Conservation (phyloP, 805 yeast genomes). For the Kodamaea sagamina region DNA sequence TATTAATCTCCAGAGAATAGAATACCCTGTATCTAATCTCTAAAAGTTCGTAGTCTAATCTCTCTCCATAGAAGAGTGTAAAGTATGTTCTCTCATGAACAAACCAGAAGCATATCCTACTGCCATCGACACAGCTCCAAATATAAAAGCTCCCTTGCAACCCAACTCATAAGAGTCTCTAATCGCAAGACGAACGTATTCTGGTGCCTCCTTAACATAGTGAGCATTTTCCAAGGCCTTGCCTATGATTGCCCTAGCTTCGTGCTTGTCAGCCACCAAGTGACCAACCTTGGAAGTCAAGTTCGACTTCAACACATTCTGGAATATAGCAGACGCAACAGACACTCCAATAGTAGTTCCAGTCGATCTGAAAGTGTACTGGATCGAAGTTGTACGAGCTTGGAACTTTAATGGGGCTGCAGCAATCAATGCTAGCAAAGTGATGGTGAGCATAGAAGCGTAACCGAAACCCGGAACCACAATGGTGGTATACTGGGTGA, state of each 20-base stretch:
- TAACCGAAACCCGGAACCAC: slow-evolving; percentile 65
- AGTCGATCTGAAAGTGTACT: slow-evolving; percentile 82
- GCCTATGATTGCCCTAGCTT: slow-evolving; percentile 47
- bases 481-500: slow-evolving; percentile 46
- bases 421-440: slow-evolving; percentile 73
- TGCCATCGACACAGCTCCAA: slow-evolving; percentile 43
- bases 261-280: slow-evolving; percentile 30
- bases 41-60: slow-evolving; percentile 15
- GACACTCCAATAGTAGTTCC: slow-evolving; percentile 87
- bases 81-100: slow-evolving; percentile 57
- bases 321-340: slow-evolving; percentile 66
- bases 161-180: slow-evolving; percentile 53
- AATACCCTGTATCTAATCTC: not conserved
- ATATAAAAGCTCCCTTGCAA: slow-evolving; percentile 54
- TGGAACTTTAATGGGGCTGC: slow-evolving; percentile 69
- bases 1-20: not conserved
- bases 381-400: slow-evolving; percentile 87
- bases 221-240: slow-evolving; percentile 59
- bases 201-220: slow-evolving; percentile 56
- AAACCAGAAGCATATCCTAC: slow-evolving; percentile 45
- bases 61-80: slow-evolving; percentile 55
- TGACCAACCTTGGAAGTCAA: slow-evolving; percentile 18
- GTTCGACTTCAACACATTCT: slow-evolving; percentile 40
- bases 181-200: slow-evolving; percentile 48
- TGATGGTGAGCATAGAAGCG: slow-evolving; percentile 67